These are phyloP conservation scores for Nannizziopsis arthrosporioides DNA, from an alignment of 2,329 filamentous ascomycete genomes.

Conservation along the genomic window DNA sequence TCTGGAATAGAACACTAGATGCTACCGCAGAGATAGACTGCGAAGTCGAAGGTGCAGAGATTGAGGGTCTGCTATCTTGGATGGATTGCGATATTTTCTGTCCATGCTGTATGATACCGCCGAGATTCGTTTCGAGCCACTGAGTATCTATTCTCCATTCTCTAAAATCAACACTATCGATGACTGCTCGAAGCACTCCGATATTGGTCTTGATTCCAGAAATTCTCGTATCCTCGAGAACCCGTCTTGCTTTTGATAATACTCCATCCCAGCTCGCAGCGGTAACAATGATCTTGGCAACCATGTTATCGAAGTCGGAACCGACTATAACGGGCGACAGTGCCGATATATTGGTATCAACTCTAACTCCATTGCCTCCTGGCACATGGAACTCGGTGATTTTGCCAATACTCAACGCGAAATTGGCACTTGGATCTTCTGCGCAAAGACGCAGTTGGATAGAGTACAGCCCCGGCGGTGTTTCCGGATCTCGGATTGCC, in stretches of 20 bases:
- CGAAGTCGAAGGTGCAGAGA: constrained; percentile 22
- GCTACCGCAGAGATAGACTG: constrained; percentile 13
- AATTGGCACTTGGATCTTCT: constrained; percentile 43
- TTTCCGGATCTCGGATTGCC: constrained; percentile 20
- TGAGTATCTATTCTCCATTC: constrained; percentile 42
- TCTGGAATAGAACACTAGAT: constrained; percentile 40
- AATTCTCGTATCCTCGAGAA: constrained; percentile 46
- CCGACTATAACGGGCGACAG: constrained; percentile 37
- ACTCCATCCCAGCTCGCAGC: constrained; percentile 42
- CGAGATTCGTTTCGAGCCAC: constrained; percentile 46
- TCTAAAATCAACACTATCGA: constrained; percentile 41
- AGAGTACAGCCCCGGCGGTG: constrained; percentile 34
- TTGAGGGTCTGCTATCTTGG: constrained; percentile 14
- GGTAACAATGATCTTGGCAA: constrained; percentile 50
- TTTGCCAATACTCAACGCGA: constrained; percentile 50
- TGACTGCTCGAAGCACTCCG: constrained; percentile 43
- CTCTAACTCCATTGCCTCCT: constrained; percentile 45
- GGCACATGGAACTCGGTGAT: constrained; percentile 45
- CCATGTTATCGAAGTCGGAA: constrained; percentile 47
- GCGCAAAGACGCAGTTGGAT: constrained; percentile 49
- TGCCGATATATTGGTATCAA: constrained; percentile 45
- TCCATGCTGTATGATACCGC: constrained; percentile 28
- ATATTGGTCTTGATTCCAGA: constrained; percentile 49
- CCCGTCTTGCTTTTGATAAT: constrained; percentile 44
- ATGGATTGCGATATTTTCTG: constrained; percentile 20